Percentiles rank a stretch among this genome's conserved stretches.
phyloP scores from a whole-genome alignment of 306 rosid genomes.

The Malus fusca region DNA sequence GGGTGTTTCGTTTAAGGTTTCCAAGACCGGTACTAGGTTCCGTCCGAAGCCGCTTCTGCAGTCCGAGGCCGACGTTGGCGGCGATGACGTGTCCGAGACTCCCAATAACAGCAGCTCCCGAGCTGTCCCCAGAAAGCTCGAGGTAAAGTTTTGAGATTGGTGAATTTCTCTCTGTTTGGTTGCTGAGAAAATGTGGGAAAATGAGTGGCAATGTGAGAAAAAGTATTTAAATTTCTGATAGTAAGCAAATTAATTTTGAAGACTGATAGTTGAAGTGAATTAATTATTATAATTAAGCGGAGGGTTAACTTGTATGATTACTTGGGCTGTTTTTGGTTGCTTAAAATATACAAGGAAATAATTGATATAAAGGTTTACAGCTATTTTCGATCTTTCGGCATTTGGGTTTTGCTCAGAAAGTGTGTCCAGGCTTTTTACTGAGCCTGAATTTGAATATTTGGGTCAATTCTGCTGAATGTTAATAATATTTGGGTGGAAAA shows the following conservation, averaged over 20 bases:
- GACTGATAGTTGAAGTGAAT: neutral
- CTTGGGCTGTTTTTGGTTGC: neutral
- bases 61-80: slow-evolving; percentile 16
- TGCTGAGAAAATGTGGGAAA: neutral
- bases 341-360: neutral
- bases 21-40: slow-evolving; percentile 41
- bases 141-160: slow-evolving; percentile 21
- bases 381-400: neutral
- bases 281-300: neutral
- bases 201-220: neutral
- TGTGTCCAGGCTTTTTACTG: neutral
- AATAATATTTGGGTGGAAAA: neutral
- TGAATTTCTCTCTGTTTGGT: neutral
- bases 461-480: neutral
- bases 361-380: neutral
- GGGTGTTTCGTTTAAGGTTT: slow-evolving; percentile 56
- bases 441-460: neutral
- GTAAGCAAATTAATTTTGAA: neutral
- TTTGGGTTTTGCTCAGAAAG: neutral
- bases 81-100: slow-evolving; percentile 16
- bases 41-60: slow-evolving; percentile 32
- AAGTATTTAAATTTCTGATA: neutral
- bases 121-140: slow-evolving; percentile 9
- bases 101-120: slow-evolving; percentile 25
- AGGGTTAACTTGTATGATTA: neutral